Percentiles rank a stretch among this genome's conserved stretches.
phyloP scores from a whole-genome alignment of 768 basidiomycete species.

The Hygrocybe coccinea region DNA sequence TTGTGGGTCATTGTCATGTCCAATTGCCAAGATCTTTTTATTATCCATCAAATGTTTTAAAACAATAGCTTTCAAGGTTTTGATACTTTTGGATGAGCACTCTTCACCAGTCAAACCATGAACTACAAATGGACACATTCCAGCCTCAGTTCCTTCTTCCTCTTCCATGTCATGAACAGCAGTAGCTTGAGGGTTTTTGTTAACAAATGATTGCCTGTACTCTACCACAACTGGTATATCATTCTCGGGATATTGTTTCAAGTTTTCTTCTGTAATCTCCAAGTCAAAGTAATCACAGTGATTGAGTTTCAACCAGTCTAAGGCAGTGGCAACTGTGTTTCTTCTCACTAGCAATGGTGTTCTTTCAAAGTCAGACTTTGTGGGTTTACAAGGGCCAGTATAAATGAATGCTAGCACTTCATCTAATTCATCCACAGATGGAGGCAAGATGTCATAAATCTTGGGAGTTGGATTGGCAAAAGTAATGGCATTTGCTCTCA shows the following conservation, averaged over 20 bases:
- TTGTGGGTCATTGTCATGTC: conserved; percentile 13
- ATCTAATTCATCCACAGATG: conserved; percentile 15
- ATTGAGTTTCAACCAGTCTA: too few relatives aligned
- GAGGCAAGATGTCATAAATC: conserved; percentile 19
- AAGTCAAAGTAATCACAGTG: conserved; percentile 11
- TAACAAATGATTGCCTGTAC: conserved; percentile 4
- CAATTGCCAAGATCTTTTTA: conserved; percentile 18
- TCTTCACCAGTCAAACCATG: conserved; percentile 22
- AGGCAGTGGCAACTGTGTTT: conserved; percentile 10
- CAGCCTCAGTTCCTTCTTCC: conserved; percentile 19
- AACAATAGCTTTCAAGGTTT: conserved; percentile 13
- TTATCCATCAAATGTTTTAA: conserved; percentile 13
- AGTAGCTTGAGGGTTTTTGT: conserved; percentile 8
- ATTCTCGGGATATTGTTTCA: conserved; percentile 11
- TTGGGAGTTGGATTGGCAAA: conserved; percentile 4
- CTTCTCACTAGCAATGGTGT: conserved; percentile 22
- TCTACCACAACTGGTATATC: conserved; percentile 13
- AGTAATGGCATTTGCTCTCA: conserved; percentile 19
- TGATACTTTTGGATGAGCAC: conserved; percentile 7
- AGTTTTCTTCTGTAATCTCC: conserved; percentile 15
- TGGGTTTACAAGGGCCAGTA: conserved; percentile 4
- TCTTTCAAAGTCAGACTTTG: conserved; percentile 11
- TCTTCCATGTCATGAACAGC: conserved; percentile 16
- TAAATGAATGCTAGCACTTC: conserved; percentile 7
- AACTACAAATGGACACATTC: conserved; percentile 25